Conservation (phyloP, 805 yeast species). For the Lachancea quebecensis region DNA sequence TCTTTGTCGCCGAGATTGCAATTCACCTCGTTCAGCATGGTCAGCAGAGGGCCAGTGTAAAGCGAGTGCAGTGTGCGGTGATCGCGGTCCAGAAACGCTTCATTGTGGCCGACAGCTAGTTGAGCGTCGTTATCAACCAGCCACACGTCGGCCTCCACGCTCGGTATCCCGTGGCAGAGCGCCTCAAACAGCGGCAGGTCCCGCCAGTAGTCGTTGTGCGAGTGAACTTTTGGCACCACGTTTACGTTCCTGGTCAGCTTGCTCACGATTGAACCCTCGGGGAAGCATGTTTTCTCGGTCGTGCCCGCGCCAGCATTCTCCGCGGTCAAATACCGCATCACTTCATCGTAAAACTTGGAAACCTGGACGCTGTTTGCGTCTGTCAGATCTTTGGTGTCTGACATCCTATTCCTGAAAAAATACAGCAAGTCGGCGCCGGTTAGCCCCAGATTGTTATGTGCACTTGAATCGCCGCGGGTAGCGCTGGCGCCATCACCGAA, state of each 20-base stretch:
- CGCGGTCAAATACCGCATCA: conserved; percentile 10
- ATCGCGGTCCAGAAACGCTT: conserved; percentile 36
- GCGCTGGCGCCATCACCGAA: not conserved
- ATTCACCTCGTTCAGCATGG: conserved; percentile 45
- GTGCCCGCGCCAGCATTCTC: not conserved
- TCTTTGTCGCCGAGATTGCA: conserved; percentile 13
- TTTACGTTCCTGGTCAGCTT: conserved; percentile 22
- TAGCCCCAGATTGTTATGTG: conserved; percentile 9
- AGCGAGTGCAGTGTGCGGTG: conserved; percentile 41
- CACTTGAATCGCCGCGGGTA: not conserved
- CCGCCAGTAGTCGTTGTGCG: conserved; percentile 70
- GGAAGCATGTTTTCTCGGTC: conserved; percentile 9
- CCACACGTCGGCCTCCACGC: conserved; percentile 69
- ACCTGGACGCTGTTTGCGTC: conserved; percentile 2
- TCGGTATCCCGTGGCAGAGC: conserved; percentile 41
- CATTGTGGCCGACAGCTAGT: conserved; percentile 59
- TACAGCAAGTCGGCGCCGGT: conserved; percentile 12
- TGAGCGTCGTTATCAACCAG: conserved; percentile 33
- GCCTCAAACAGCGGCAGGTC: conserved; percentile 53
- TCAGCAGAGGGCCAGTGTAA: conserved; percentile 48
- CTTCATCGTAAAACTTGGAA: conserved; percentile 15
- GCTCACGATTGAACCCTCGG: conserved; percentile 15
- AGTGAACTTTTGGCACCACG: conserved; percentile 38
- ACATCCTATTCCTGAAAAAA: conserved; percentile 12
- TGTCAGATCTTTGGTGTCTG: not conserved